Percentiles rank a stretch among this genome's conserved stretches.
These are phyloP conservation scores for Aspergillus phoenicis DNA, from an alignment of 2,329 filamentous ascomycete species.

Conservation along the genomic window DNA sequence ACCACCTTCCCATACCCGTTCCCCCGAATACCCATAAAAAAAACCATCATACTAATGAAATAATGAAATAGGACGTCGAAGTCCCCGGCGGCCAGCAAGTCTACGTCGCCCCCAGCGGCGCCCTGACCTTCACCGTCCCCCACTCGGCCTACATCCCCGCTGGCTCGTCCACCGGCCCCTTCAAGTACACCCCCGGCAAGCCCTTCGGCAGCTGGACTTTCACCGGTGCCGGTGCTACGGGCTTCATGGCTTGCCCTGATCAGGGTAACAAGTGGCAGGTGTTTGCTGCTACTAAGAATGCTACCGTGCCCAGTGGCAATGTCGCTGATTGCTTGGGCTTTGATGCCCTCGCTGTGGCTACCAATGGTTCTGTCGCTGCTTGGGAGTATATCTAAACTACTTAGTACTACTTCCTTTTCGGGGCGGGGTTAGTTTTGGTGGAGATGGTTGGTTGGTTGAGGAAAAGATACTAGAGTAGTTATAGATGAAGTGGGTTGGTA, in stretches of 20 bases:
- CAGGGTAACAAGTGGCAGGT: constrained; percentile 42
- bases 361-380: constrained; percentile 33
- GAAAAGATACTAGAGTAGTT: too few relatives aligned
- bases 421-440: too few relatives aligned
- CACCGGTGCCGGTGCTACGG: constrained; percentile 38
- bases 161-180: constrained; percentile 56
- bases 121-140: constrained; percentile 59
- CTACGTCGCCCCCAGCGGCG: constrained; percentile 59
- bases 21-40: too few relatives aligned
- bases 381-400: constrained; percentile 45
- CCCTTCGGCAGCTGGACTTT: constrained; percentile 36
- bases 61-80: constrained; percentile 44
- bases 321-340: constrained; percentile 44
- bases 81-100: constrained; percentile 67
- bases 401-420: too few relatives aligned
- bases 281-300: constrained; percentile 44
- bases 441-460: too few relatives aligned
- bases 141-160: constrained; percentile 58
- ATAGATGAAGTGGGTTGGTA: too few relatives aligned
- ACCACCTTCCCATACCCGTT: too few relatives aligned
- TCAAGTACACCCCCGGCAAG: constrained; percentile 42
- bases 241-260: constrained; percentile 50
- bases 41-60: too few relatives aligned
- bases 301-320: constrained; percentile 44
- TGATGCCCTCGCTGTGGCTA: constrained; percentile 37